Evolutionary conservation across 2,329 filamentous ascomycete genomes (phyloP).

Genomic region (Stemphylium lycopersici): DNA sequence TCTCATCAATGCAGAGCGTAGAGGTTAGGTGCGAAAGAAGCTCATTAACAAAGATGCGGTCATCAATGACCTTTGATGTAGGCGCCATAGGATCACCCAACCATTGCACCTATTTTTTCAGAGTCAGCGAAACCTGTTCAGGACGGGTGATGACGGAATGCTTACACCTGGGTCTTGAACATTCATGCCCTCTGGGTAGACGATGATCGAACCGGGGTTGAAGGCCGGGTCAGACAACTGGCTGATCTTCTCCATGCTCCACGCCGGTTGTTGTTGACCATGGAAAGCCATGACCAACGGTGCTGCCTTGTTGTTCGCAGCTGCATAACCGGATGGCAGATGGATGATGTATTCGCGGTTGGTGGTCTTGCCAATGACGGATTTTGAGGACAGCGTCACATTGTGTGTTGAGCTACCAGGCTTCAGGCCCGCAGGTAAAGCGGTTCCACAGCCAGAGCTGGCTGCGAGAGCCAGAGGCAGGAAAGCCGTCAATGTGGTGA

Average conservation of each 20-base stretch:
- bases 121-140: not conserved
- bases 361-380: constrained; percentile 20
- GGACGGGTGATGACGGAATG: not conserved
- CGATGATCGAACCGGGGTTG: constrained; percentile 25
- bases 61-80: constrained; percentile 44
- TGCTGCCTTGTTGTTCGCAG: constrained; percentile 18
- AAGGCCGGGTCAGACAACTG: constrained; percentile 26
- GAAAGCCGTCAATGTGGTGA: not conserved
- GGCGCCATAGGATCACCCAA: constrained; percentile 50
- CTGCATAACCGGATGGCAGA: constrained; percentile 20
- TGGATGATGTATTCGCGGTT: constrained; percentile 26
- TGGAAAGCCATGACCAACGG: constrained; percentile 31
- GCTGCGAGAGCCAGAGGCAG: constrained; percentile 3
- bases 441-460: constrained; percentile 22
- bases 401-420: constrained; percentile 27
- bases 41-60: constrained; percentile 52
- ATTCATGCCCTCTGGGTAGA: constrained; percentile 30
- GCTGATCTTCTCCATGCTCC: constrained; percentile 28
- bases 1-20: constrained; percentile 53
- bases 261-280: constrained; percentile 25
- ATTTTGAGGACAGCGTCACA: constrained; percentile 25
- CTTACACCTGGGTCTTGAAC: constrained; percentile 26
- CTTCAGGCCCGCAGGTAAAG: constrained; percentile 15
- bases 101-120: constrained; percentile 38
- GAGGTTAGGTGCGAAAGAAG: constrained; percentile 47